Evolutionary conservation across 2,329 filamentous ascomycete genomes (phyloP).

Genomic region (Trichoderma koningii): DNA sequence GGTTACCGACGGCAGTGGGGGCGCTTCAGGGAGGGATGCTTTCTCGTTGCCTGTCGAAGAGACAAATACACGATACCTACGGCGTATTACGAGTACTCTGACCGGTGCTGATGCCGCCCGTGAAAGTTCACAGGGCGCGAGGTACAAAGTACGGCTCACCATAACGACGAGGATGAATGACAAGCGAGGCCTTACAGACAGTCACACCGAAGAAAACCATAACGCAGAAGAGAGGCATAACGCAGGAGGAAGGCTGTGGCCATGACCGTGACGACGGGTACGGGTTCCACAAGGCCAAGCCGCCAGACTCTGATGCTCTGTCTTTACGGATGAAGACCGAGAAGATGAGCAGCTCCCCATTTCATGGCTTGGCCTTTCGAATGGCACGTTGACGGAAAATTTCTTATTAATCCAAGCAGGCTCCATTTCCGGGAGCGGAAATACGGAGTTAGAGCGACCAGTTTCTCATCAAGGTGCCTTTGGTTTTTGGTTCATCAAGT

Average conservation of each 20-base stretch:
- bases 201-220: not conserved
- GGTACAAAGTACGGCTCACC: not conserved
- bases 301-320: not conserved
- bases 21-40: not conserved
- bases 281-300: slow-evolving; percentile 10
- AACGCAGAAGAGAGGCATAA: not conserved
- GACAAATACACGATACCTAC: no score
- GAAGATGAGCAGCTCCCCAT: slow-evolving; percentile 4
- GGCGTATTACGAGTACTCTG: not conserved
- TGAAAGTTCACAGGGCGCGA: not conserved
- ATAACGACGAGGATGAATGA: not conserved
- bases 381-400: not conserved
- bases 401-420: slow-evolving; percentile 14
- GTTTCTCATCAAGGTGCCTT: not conserved
- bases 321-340: not conserved
- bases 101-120: not conserved
- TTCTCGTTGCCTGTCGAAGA: not conserved
- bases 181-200: not conserved
- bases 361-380: not conserved
- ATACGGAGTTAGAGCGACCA: slow-evolving; percentile 12
- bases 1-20: slow-evolving; percentile 13
- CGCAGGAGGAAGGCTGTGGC: not conserved
- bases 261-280: not conserved
- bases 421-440: slow-evolving; percentile 5
- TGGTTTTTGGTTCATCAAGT: not conserved